phyloP scores from a whole-genome alignment of 73 alveolate genomes.

The Blepharisma japonicum region DNA sequence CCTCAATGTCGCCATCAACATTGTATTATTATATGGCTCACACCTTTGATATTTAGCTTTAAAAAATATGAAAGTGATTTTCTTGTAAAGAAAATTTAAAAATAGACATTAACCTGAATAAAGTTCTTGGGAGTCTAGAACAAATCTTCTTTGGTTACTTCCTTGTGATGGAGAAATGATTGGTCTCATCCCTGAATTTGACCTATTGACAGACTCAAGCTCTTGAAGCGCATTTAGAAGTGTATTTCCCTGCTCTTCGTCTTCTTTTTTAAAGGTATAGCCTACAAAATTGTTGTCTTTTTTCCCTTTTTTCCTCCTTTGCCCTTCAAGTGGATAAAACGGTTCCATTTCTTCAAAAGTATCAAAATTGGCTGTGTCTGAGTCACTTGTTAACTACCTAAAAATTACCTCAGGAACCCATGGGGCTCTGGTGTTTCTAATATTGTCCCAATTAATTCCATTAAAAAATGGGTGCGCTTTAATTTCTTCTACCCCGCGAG shows the following conservation, averaged over 20 bases:
- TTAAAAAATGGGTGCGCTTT: constrained; percentile 91
- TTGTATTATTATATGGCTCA: no score
- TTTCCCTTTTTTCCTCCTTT: neutral
- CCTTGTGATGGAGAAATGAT: no score
- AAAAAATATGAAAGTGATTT: no score
- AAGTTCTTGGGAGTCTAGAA: no score
- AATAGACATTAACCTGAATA: no score
- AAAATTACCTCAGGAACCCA: constrained; percentile 66
- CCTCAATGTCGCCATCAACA: no score
- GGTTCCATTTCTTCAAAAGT: constrained; percentile 22
- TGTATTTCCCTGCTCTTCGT: constrained; percentile 11
- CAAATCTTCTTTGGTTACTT: no score
- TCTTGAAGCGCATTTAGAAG: neutral
- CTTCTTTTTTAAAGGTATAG: neutral
- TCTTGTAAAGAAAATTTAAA: no score
- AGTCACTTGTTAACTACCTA: neutral
- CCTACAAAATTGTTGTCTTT: constrained; percentile 20
- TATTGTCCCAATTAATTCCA: constrained; percentile 84
- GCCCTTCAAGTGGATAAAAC: neutral
- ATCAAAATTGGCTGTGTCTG: constrained; percentile 16
- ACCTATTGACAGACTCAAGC: neutral
- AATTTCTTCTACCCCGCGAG: constrained; percentile 79
- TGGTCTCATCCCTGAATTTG: neutral
- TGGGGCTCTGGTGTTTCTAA: constrained; percentile 74
- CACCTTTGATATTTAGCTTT: no score